Conservation (phyloP, 768 basidiomycete genomes). For the Epithele typhae region DNA sequence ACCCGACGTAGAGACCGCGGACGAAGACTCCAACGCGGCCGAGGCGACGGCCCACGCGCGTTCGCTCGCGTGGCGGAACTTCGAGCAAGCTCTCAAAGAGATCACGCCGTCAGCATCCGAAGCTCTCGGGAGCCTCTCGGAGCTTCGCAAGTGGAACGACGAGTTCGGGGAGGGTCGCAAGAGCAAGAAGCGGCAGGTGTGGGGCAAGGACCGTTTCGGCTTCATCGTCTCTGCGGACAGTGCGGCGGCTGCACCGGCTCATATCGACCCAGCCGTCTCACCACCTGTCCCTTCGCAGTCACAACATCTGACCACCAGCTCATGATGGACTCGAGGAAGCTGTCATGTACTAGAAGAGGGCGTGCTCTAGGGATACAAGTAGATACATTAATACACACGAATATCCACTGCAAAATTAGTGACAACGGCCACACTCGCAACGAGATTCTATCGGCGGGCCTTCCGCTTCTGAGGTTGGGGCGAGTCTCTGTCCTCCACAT, state of each 20-base stretch:
- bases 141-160: slow-evolving; percentile 86
- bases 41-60: slow-evolving; percentile 22
- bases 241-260: slow-evolving; percentile 1
- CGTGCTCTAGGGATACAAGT: slow-evolving; percentile 4
- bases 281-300: no score
- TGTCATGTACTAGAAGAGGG: slow-evolving; percentile 4
- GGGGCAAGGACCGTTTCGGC: slow-evolving; percentile 88
- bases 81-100: slow-evolving; percentile 80
- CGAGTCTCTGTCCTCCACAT: slow-evolving; percentile 33
- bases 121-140: slow-evolving; percentile 65
- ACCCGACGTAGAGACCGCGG: neutral
- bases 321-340: no score
- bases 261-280: no score
- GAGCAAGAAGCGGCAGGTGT: slow-evolving; percentile 63
- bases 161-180: slow-evolving; percentile 86
- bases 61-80: slow-evolving; percentile 56
- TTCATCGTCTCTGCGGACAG: slow-evolving; percentile 47
- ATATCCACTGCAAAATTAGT: slow-evolving; percentile 5
- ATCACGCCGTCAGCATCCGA: slow-evolving; percentile 90
- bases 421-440: no score
- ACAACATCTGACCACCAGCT: no score
- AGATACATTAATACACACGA: slow-evolving; percentile 12
- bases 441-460: no score
- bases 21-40: no score
- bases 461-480: slow-evolving; percentile 20